Evolutionary conservation across 257 asterid species (phyloP).

Genomic region (Paraleonurus japonicus): DNA sequence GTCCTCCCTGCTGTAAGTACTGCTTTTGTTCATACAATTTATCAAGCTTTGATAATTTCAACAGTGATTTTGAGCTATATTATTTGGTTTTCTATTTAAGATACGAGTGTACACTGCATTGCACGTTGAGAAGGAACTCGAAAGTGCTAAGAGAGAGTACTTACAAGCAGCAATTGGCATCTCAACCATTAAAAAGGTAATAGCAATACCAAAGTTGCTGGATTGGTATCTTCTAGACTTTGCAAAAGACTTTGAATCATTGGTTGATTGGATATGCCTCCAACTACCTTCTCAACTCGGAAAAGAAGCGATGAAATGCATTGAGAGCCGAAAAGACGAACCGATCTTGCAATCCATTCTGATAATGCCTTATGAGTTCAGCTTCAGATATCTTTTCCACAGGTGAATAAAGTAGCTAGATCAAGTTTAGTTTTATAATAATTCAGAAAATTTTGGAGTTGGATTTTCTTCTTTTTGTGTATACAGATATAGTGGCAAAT

Average conservation of each 20-base stretch:
- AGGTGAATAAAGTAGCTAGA: conserved; percentile 41
- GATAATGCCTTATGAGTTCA: conserved; percentile 77
- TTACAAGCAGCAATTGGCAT: conserved; percentile 77
- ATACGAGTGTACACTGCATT: conserved; percentile 79
- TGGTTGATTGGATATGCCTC: conserved; percentile 86
- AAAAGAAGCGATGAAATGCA: conserved; percentile 66
- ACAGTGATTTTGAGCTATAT: neutral
- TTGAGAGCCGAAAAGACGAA: conserved; percentile 48
- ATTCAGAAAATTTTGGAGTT: conserved; percentile 35
- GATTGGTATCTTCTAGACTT: conserved; percentile 93
- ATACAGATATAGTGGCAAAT: conserved; percentile 36
- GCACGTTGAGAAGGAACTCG: conserved; percentile 73
- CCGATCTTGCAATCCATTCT: conserved; percentile 48
- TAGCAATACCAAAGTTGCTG: conserved; percentile 76
- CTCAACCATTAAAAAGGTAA: conserved; percentile 40
- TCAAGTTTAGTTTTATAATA: conserved; percentile 5
- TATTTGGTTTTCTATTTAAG: conserved; percentile 25
- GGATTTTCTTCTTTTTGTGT: conserved; percentile 3
- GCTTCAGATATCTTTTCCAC: conserved; percentile 77
- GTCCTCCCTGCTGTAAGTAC: conserved; percentile 94
- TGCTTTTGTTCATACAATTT: neutral
- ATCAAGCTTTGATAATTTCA: neutral
- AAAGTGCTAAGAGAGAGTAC: conserved; percentile 72
- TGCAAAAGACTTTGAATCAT: conserved; percentile 76
- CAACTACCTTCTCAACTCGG: conserved; percentile 67